phyloP scores from a whole-genome alignment of 768 basidiomycete genomes.

The Lactifluus volemus region DNA sequence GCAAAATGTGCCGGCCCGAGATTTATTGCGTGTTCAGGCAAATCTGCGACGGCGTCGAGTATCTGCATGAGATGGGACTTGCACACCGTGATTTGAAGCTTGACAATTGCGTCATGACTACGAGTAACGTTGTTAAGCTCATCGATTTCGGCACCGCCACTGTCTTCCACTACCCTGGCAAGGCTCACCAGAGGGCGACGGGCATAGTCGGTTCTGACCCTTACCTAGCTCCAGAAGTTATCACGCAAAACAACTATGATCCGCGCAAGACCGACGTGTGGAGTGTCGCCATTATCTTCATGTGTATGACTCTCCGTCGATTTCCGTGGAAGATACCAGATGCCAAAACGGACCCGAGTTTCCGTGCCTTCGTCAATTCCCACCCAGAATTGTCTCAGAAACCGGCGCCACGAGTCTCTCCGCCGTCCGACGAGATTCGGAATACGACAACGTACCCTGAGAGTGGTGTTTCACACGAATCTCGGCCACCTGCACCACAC shows the following conservation, averaged over 20 bases:
- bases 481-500: not conserved
- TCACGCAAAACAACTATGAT: constrained; percentile 74
- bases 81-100: constrained; percentile 99
- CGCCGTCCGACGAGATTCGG: not conserved
- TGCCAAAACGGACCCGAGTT: constrained; percentile 84
- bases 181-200: constrained; percentile 63
- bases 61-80: constrained; percentile 94
- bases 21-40: constrained; percentile 99
- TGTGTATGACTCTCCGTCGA: constrained; percentile 95
- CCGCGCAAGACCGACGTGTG: constrained; percentile 98
- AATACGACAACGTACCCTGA: not conserved
- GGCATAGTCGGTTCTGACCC: constrained; percentile 97
- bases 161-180: constrained; percentile 97
- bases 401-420: constrained; percentile 16
- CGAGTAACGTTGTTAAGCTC: constrained; percentile 88
- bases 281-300: constrained; percentile 96
- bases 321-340: constrained; percentile 99
- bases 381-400: constrained; percentile 74
- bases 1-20: constrained; percentile 96
- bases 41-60: constrained; percentile 96
- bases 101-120: constrained; percentile 99
- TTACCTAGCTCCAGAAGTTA: constrained; percentile 95
- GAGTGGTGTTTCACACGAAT: not conserved
- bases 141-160: constrained; percentile 99
- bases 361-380: constrained; percentile 83